These are phyloP conservation scores for Salisapilia sapeloensis DNA, from an alignment of 352 stramenopile genomes.

Conservation along the genomic window DNA sequence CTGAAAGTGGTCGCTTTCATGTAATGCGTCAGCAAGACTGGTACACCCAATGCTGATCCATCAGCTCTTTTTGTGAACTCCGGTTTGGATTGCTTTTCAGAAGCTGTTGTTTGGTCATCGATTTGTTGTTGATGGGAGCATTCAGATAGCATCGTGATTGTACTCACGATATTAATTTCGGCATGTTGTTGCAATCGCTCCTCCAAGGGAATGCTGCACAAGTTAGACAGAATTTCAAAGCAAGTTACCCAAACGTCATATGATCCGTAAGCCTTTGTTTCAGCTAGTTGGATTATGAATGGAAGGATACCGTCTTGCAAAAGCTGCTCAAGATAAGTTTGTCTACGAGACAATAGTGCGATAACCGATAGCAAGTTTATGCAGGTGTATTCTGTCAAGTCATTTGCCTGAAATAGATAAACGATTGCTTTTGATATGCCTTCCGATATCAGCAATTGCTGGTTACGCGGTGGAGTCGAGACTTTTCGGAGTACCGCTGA, in stretches of 20 bases:
- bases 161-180: conserved; percentile 57
- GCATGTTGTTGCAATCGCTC: conserved; percentile 10
- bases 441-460: conserved; percentile 17
- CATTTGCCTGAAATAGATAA: conserved; percentile 14
- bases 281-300: conserved; percentile 27
- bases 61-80: no score
- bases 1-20: no score
- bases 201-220: conserved; percentile 45
- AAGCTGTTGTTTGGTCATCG: no score
- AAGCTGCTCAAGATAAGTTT: conserved; percentile 14
- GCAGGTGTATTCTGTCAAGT: conserved; percentile 10
- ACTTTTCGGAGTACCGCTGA: conserved; percentile 41
- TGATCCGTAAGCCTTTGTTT: conserved; percentile 5
- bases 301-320: conserved; percentile 34
- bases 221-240: conserved; percentile 60
- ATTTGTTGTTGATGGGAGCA: conserved; percentile 2
- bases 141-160: conserved; percentile 52
- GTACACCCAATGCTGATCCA: no score
- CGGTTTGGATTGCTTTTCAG: no score
- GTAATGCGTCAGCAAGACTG: no score
- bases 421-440: conserved; percentile 28
- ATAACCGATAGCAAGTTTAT: conserved; percentile 35
- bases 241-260: conserved; percentile 22
- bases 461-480: conserved; percentile 43
- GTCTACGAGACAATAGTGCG: conserved; percentile 24